Conservation (phyloP, 371 early-diverging fungal genomes). For the Zancudomyces culisetae region DNA sequence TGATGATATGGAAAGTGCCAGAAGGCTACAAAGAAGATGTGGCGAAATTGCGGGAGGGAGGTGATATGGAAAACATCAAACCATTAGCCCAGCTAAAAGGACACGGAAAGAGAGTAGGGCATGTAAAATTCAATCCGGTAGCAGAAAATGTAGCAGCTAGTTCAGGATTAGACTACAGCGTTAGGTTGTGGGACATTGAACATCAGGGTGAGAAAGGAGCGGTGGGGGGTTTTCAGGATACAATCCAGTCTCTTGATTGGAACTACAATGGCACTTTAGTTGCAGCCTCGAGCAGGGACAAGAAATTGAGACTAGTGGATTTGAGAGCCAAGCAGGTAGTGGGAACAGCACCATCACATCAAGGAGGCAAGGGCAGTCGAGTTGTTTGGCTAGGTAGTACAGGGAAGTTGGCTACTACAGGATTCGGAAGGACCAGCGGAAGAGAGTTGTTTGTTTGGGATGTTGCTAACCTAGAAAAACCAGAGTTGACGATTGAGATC, state of each 20-base stretch:
- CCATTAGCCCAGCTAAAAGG: constrained; percentile 43
- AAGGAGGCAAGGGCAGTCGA: constrained; percentile 90
- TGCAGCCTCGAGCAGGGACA: constrained; percentile 90
- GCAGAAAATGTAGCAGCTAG: constrained; percentile 86
- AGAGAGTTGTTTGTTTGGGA: constrained; percentile 89
- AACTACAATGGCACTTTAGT: constrained; percentile 71
- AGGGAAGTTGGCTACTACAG: constrained; percentile 74
- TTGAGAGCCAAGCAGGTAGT: constrained; percentile 68
- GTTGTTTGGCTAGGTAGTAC: constrained; percentile 76
- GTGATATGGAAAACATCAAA: constrained; percentile 24
- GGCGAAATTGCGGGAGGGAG: constrained; percentile 24
- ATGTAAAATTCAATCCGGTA: constrained; percentile 88
- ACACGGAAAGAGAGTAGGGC: constrained; percentile 71
- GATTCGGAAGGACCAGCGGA: constrained; percentile 80
- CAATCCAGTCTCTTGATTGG: constrained; percentile 80
- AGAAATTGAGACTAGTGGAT: constrained; percentile 85
- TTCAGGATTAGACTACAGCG: constrained; percentile 76
- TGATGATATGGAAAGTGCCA: constrained; percentile 90
- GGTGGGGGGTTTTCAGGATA: constrained; percentile 77
- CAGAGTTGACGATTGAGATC: constrained; percentile 55
- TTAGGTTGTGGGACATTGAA: constrained; percentile 94
- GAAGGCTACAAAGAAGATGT: constrained; percentile 34
- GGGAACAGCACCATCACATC: constrained; percentile 48
- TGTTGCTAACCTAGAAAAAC: constrained; percentile 39
- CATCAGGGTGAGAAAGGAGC: constrained; percentile 68